Base-by-base conservation (phyloP, 768 basidiomycete species). In the Boletellus emodensis region DNA sequence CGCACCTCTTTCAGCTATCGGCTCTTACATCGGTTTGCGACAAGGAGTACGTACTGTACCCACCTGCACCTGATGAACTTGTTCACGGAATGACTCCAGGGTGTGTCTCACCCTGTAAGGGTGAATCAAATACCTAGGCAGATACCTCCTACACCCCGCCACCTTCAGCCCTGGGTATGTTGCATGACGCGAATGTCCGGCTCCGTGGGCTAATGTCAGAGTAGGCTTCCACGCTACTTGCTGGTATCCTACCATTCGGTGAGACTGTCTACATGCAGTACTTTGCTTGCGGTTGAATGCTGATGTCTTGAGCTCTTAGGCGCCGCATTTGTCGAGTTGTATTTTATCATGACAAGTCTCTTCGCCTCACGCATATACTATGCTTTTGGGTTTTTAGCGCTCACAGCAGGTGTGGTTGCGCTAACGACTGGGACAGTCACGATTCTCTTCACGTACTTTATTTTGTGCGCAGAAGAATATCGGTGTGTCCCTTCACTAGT, bases 111-210 rank as follows among this genome's bases (percentile, higher is more conserved):
- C 63, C 94, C 94, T 11, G 88, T 92, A 35, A 77, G 94, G 52
- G 90, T 94, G 28, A 91, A 95, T 57, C 87, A 83, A 49, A 98
- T 97, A 50, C 95, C 95, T 13, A 81, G 94, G n/a, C 95, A 97
- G 66, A 94, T 98, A 48, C 95, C 95, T 1, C 89, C 90, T 11
- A 68, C 75, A 9, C 91, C 90, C 22, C 89, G 82, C 64, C 94
- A 96, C 65, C 81, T 96, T 41, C 78, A 76, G 40, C 86, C 85
- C 56, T 85, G 85, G 85, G 90, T 89, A 66, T 44, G 75, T 72
- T 37, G 34, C 60, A 36, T 28, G 37, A 38, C 20, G 39, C 47
- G 26, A 17, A 38, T 46, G 3, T 48, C 8, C 32, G 24, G 39
- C 15, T 48, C 49, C 51, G 7, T 58, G 47, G 30, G 30, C 30